Evolutionary conservation across 176 grass and related monocot species (phyloP), one percentile per base, ranked within the genome.

Genomic region (Alloteropsis semialata): DNA sequence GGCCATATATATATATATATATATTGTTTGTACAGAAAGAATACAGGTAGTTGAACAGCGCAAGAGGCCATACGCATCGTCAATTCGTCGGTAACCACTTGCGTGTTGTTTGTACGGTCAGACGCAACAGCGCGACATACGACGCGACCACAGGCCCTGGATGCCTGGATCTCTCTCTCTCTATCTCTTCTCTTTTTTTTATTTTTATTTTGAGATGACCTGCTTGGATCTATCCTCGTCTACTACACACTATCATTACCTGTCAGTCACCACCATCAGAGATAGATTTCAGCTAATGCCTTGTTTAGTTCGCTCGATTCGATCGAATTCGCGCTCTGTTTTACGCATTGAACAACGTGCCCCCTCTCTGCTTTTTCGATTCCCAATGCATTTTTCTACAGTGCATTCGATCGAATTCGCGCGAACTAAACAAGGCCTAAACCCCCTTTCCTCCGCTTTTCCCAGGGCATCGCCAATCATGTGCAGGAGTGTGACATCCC

Each of bases 401-500:
- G n/a, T n/a, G n/a, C n/a, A n/a, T n/a, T n/a, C n/a, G n/a, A n/a
- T n/a, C n/a, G n/a, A n/a, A n/a, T n/a, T n/a, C n/a, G n/a, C n/a
- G n/a, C n/a, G n/a, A n/a, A n/a, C n/a, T n/a, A n/a, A n/a, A n/a
- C n/a, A n/a, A n/a, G n/a, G n/a, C n/a, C n/a, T n/a, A n/a, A n/a
- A n/a, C n/a, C n/a, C 72, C 50, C 33, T 22, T 37, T 28, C 50
- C 50, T 65, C 13, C 8, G 7, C 38, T 56, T 81, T 62, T 44
- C 39, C 59, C 21, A 44, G 16, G 1, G 22, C n/a, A 67, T 65
- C 43, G 46, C 21, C 66, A 42, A 80, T 64, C 76, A 86, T 81
- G 84, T 81, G 68, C 84, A 14, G 21, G 19, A 73, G 44, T 54
- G 69, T 81, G 77, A 66, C 84, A 74, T 79, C 58, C 84, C 77